Conservation (phyloP, 768 basidiomycete genomes). For the Mycena indigotica region DNA sequence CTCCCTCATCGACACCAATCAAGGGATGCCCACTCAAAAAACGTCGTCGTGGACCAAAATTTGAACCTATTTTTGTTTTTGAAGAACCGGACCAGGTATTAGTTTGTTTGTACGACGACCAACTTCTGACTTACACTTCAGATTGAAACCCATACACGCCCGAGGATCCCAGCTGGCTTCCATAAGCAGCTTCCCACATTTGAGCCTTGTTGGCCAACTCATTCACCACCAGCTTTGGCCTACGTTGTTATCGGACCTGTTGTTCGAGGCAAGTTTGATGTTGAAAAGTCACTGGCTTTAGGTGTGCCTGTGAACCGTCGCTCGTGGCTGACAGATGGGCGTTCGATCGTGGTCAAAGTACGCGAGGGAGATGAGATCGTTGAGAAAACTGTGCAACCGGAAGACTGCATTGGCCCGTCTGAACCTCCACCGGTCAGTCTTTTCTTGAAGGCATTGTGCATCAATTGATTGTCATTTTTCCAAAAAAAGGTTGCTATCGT, state of each 20-base stretch:
- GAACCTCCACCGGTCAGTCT: conserved; percentile 49
- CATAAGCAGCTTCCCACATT: conserved; percentile 25
- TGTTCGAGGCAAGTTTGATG: conserved; percentile 34
- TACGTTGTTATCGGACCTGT: conserved; percentile 40
- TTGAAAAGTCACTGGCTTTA: conserved; percentile 18
- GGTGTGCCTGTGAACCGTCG: conserved; percentile 20
- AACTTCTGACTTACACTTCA: conserved; percentile 1
- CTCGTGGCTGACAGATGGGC: conserved; percentile 16
- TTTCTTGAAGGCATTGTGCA: background rate
- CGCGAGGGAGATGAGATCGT: conserved; percentile 16
- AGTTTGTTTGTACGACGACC: background rate
- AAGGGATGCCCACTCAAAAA: conserved; percentile 10
- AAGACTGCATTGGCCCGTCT: conserved; percentile 32
- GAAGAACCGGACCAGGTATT: conserved; percentile 4
- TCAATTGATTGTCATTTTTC: conserved; percentile 3
- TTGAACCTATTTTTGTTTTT: conserved; percentile 1
- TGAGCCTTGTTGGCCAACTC: background rate
- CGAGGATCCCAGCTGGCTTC: conserved; percentile 19
- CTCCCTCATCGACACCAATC: conserved; percentile 19
- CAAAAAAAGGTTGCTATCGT: conserved; percentile 72
- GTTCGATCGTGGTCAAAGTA: conserved; percentile 15
- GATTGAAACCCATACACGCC: conserved; percentile 20
- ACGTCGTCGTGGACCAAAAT: conserved; percentile 10
- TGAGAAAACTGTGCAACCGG: conserved; percentile 11
- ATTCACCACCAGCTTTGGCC: conserved; percentile 30